Evolutionary conservation across 352 stramenopile genomes (phyloP).

Genomic region (Halophytophthora batemanensis): DNA sequence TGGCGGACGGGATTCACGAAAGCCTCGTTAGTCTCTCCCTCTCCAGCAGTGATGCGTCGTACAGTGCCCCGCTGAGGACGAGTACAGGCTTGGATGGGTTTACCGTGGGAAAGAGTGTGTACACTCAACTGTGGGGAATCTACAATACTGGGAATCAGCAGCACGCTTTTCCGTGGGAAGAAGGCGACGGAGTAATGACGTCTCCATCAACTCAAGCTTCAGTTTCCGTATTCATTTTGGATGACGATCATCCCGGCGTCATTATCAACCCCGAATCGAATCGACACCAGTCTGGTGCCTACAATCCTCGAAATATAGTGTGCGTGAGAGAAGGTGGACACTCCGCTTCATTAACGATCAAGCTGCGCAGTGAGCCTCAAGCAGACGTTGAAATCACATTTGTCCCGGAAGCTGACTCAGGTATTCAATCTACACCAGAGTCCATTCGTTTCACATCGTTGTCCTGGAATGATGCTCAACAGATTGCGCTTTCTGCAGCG

Average conservation of each 20-base stretch:
- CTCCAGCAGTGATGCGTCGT: slow-evolving; percentile 36
- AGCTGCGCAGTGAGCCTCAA: slow-evolving; percentile 36
- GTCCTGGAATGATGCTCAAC: slow-evolving; percentile 26
- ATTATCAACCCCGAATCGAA: slow-evolving; percentile 32
- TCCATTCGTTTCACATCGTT: slow-evolving; percentile 26
- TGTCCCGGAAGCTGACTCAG: slow-evolving; percentile 13
- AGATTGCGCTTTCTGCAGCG: slow-evolving; percentile 23
- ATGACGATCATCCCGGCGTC: slow-evolving; percentile 48
- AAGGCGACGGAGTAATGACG: slow-evolving; percentile 46
- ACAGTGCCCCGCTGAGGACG: slow-evolving; percentile 35
- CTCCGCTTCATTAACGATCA: slow-evolving; percentile 34
- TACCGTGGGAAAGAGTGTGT: slow-evolving; percentile 40
- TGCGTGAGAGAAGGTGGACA: slow-evolving; percentile 40
- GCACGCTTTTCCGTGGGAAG: slow-evolving; percentile 49
- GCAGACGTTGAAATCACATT: slow-evolving; percentile 39
- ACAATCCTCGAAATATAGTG: slow-evolving; percentile 30
- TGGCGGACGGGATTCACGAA: slow-evolving; percentile 32
- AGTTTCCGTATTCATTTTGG: slow-evolving; percentile 44
- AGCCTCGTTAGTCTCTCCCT: slow-evolving; percentile 29
- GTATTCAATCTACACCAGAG: slow-evolving; percentile 26
- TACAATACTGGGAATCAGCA: slow-evolving; percentile 58
- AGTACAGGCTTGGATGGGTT: slow-evolving; percentile 17
- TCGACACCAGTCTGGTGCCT: slow-evolving; percentile 22
- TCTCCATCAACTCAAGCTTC: slow-evolving; percentile 20
- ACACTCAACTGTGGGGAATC: slow-evolving; percentile 37